A percentile compares a stretch with the other conserved stretches of the same genome.
Conservation (phyloP, 2,329 filamentous ascomycete species). For the Trichoderma sp. region DNA sequence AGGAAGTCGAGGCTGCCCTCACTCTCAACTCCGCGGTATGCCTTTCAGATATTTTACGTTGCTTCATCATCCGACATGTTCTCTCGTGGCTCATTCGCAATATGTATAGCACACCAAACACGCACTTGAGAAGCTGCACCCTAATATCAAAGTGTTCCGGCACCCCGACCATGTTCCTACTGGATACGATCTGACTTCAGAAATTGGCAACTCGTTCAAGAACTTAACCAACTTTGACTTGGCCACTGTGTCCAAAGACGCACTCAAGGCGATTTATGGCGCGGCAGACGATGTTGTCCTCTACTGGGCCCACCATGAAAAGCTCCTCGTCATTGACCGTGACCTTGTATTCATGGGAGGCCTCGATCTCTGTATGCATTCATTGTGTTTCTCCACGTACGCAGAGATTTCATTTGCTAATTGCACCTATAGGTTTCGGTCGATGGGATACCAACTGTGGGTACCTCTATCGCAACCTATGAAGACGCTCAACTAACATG, state of each 20-base stretch:
- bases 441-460: conserved; percentile 81
- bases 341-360: conserved; percentile 86
- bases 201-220: conserved; percentile 65
- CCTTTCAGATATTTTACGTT: conserved; percentile 33
- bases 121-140: conserved; percentile 72
- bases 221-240: conserved; percentile 55
- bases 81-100: background rate
- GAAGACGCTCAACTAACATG: conserved; percentile 24
- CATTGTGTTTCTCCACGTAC: background rate
- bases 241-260: conserved; percentile 69
- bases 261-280: conserved; percentile 78
- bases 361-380: conserved; percentile 69
- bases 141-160: conserved; percentile 84
- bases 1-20: conserved; percentile 81
- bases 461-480: conserved; percentile 26
- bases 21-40: conserved; percentile 55
- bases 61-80: conserved; percentile 28
- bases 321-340: conserved; percentile 81
- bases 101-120: conserved; percentile 71
- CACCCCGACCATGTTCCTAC: conserved; percentile 87
- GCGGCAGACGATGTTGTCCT: conserved; percentile 78
- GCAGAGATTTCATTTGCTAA: conserved; percentile 31
- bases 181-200: conserved; percentile 64
- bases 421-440: conserved; percentile 62
- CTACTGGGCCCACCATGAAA: conserved; percentile 94